Percentiles rank a stretch among this genome's conserved stretches.
These are phyloP conservation scores for Fusarium musae DNA, from an alignment of 2,329 filamentous ascomycete genomes.

Conservation along the genomic window DNA sequence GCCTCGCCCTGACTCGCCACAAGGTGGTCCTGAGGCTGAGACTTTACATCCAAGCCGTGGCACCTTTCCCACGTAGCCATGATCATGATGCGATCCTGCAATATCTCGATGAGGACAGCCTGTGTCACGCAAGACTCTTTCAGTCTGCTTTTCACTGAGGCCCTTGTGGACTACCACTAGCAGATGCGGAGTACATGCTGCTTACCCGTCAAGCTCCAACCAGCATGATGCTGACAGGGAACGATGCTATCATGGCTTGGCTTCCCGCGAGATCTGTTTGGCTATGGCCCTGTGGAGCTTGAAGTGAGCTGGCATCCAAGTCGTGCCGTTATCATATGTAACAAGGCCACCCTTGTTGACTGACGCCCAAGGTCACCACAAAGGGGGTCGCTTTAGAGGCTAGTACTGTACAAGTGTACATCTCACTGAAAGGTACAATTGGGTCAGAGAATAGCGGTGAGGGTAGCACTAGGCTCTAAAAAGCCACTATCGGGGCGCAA, in stretches of 20 bases:
- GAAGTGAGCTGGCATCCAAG: conserved; percentile 44
- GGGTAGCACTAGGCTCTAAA: conserved; percentile 42
- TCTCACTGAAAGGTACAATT: conserved; percentile 38
- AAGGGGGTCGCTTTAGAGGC: conserved; percentile 40
- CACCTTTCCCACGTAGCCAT: conserved; percentile 24
- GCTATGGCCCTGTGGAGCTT: conserved; percentile 34
- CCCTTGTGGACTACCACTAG: conserved; percentile 38
- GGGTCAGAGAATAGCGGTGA: conserved; percentile 43
- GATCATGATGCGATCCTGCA: conserved; percentile 43
- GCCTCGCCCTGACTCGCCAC: not conserved
- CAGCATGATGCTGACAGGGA: conserved; percentile 40
- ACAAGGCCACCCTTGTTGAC: conserved; percentile 34
- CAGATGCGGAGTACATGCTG: conserved; percentile 43
- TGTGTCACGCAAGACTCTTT: conserved; percentile 35
- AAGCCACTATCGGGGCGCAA: conserved; percentile 35
- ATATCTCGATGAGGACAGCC: conserved; percentile 39
- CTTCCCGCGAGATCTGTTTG: conserved; percentile 44
- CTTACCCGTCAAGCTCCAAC: conserved; percentile 35
- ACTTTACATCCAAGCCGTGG: conserved; percentile 11
- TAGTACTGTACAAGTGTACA: conserved; percentile 31
- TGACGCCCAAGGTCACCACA: conserved; percentile 24
- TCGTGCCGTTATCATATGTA: conserved; percentile 41
- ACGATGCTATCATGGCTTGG: conserved; percentile 38
- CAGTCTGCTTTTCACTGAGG: conserved; percentile 31
- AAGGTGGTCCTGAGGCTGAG: conserved; percentile 10